Conservation (phyloP, 2,329 filamentous ascomycete genomes). For the Mycosphaerella sp. region DNA sequence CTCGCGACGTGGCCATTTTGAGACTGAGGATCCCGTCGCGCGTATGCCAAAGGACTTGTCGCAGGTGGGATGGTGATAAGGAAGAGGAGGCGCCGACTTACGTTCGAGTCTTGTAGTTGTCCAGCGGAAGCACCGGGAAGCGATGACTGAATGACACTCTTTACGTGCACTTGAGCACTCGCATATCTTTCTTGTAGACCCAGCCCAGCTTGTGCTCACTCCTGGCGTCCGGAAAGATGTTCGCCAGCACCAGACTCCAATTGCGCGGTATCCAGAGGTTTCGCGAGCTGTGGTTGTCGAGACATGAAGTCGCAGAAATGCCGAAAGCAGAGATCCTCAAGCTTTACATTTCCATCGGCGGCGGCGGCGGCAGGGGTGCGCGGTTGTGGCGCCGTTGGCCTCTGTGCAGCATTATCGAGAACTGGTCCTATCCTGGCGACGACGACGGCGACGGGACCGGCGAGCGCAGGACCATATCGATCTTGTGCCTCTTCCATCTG, state of each 20-base stretch:
- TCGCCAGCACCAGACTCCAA: not conserved
- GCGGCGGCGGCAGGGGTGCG: constrained; percentile 6
- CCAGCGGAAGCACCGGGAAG: constrained; percentile 2
- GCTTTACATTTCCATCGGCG: constrained; percentile 6
- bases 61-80: not conserved
- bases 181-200: not conserved
- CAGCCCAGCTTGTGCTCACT: not conserved
- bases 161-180: not conserved
- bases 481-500: not conserved
- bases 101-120: not conserved
- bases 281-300: not conserved
- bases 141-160: not conserved
- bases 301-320: constrained; percentile 4
- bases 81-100: constrained; percentile 3
- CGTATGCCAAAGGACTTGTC: not conserved
- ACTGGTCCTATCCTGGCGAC: not conserved
- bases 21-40: constrained; percentile 2
- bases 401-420: not conserved
- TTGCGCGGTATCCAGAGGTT: not conserved
- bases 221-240: not conserved
- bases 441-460: not conserved
- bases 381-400: not conserved
- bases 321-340: constrained; percentile 8
- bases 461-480: not conserved
- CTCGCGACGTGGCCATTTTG: constrained; percentile 4